phyloP scores from a whole-genome alignment of 75 land plant genomes.

The Azolla pinnata region DNA sequence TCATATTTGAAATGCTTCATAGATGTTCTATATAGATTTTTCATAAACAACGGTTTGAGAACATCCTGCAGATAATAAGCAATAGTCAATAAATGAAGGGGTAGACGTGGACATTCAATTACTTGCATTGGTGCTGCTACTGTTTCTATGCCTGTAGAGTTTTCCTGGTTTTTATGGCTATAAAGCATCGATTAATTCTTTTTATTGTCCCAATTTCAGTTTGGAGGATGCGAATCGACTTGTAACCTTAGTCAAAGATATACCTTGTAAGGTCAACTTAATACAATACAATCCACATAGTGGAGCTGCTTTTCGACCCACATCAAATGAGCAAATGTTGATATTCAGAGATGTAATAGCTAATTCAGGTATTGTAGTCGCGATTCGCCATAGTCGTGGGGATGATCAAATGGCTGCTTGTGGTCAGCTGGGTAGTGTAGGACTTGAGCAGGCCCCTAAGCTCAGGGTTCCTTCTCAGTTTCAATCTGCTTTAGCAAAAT shows the following conservation, averaged over 20 bases:
- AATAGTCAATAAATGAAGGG: too few relatives aligned
- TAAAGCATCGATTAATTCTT: background rate
- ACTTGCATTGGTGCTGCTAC: too few relatives aligned
- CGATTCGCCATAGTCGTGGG: conserved; percentile 68
- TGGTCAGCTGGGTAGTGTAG: conserved; percentile 82
- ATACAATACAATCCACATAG: conserved; percentile 78
- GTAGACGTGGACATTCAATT: too few relatives aligned
- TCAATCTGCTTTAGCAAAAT: conserved; percentile 6
- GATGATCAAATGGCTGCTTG: conserved; percentile 97
- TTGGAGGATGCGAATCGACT: conserved; percentile 80
- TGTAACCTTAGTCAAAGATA: conserved; percentile 57
- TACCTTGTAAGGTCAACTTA: conserved; percentile 94
- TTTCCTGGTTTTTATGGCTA: too few relatives aligned
- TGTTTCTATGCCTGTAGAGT: too few relatives aligned
- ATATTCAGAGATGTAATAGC: conserved; percentile 67
- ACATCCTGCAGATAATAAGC: too few relatives aligned
- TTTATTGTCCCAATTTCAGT: conserved; percentile 24
- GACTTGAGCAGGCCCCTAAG: conserved; percentile 42
- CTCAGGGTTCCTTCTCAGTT: conserved; percentile 45
- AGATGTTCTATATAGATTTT: too few relatives aligned
- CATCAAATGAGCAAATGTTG: conserved; percentile 54
- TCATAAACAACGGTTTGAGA: too few relatives aligned
- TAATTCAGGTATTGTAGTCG: conserved; percentile 57
- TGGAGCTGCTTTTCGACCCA: conserved; percentile 67
- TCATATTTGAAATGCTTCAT: too few relatives aligned